A percentile compares a stretch with the other conserved stretches of the same genome.
Evolutionary conservation across 768 basidiomycete genomes (phyloP).

Genomic region (Agrocybe pediades): DNA sequence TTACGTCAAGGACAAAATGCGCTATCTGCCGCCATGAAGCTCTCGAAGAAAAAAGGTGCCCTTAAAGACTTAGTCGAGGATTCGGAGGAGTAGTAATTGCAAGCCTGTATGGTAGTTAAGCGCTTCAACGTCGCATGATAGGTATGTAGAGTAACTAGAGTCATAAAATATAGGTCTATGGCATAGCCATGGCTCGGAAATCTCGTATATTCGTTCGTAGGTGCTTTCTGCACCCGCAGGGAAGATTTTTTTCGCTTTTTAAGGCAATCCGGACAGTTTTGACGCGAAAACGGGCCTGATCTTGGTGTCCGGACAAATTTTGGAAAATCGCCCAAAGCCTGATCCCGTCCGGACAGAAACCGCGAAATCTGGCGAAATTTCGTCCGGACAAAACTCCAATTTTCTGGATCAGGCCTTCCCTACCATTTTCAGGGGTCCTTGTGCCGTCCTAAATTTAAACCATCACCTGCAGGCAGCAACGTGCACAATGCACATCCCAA

Average conservation of each 20-base stretch:
- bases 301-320: conserved; percentile 3
- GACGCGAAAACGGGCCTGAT: neutral
- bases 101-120: no score
- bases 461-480: no score
- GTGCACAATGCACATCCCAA: no score
- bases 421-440: conserved; percentile 4
- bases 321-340: neutral
- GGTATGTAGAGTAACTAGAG: no score
- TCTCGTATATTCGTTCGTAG: neutral
- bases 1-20: no score
- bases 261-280: neutral
- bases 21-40: neutral
- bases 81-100: neutral
- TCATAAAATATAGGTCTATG: no score
- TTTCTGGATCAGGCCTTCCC: conserved; percentile 6
- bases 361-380: neutral
- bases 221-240: neutral
- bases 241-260: neutral
- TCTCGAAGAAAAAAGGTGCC: neutral
- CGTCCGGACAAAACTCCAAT: conserved; percentile 6
- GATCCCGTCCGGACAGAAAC: conserved; percentile 2
- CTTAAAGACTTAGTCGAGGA: neutral
- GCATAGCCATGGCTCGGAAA: no score
- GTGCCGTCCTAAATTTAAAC: no score
- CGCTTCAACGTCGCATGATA: no score